These are phyloP conservation scores for Mycena filopes DNA, from an alignment of 768 basidiomycete species.

Conservation along the genomic window DNA sequence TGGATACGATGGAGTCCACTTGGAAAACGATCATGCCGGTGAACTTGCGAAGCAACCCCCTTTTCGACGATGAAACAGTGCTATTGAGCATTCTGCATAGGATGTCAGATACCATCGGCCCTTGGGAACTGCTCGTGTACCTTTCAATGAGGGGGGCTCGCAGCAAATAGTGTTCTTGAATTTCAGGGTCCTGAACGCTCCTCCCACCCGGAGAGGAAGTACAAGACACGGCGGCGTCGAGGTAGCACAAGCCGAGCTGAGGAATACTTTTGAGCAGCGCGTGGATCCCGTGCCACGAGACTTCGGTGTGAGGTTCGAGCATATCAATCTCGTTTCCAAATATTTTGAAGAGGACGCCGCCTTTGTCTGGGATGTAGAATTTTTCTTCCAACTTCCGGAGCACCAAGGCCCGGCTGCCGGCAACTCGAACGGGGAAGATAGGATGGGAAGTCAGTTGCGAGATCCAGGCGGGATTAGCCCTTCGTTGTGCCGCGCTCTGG, in stretches of 20 bases:
- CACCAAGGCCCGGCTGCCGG: background rate
- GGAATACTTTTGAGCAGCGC: background rate
- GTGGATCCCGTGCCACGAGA: background rate
- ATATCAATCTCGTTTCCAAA: constrained; percentile 4
- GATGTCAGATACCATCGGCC: background rate
- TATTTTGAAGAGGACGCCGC: constrained; percentile 1
- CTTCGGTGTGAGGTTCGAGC: background rate
- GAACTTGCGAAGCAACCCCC: background rate
- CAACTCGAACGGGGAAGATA: constrained; percentile 19
- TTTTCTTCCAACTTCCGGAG: constrained; percentile 13
- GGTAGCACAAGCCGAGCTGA: background rate
- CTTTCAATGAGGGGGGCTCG: background rate
- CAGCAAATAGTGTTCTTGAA: constrained; percentile 8
- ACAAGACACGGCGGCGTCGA: background rate
- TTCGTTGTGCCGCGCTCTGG: background rate
- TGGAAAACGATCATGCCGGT: background rate
- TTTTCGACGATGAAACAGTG: background rate
- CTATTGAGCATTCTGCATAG: background rate
- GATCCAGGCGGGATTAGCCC: constrained; percentile 7
- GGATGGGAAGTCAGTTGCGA: background rate
- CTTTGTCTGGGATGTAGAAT: constrained; percentile 37
- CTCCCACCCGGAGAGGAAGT: background rate
- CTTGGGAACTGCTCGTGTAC: background rate
- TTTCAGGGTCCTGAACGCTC: background rate
- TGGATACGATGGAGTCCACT: background rate